phyloP scores from a whole-genome alignment of 768 basidiomycete genomes.

The Sistotremastrum niveocremeum region DNA sequence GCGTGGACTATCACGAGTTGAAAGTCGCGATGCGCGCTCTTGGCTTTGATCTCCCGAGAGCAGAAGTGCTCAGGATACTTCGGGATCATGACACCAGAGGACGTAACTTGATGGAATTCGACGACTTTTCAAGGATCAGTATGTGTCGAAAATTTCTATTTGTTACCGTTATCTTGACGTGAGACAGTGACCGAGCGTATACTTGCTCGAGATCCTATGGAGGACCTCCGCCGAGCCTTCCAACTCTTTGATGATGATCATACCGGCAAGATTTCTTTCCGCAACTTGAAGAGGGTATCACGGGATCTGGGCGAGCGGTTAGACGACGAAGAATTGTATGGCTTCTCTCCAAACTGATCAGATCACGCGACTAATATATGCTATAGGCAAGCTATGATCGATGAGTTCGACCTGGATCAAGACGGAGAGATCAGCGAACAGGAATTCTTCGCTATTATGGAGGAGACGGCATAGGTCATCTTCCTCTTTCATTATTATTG shows the following conservation, averaged over 20 bases:
- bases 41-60: conserved; percentile 97
- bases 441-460: conserved; percentile 97
- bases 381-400: conserved; percentile 96
- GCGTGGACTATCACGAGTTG: conserved; percentile 94
- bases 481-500: too few species aligned
- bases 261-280: conserved; percentile 85
- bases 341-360: conserved; percentile 15
- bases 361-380: conserved; percentile 9
- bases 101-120: conserved; percentile 77
- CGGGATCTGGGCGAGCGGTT: conserved; percentile 95
- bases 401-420: conserved; percentile 97
- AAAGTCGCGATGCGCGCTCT: conserved; percentile 98
- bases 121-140: conserved; percentile 91
- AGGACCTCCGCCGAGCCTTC: conserved; percentile 93
- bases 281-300: conserved; percentile 85
- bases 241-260: conserved; percentile 93
- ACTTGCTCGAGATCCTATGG: conserved; percentile 87
- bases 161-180: conserved; percentile 10
- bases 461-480: conserved; percentile 56
- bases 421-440: conserved; percentile 95
- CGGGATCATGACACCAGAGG: conserved; percentile 82
- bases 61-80: conserved; percentile 89
- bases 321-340: conserved; percentile 94
- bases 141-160: conserved; percentile 31
- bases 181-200: conserved; percentile 84